Conservation (phyloP, 352 stramenopile species). For the Phytophthora syringae region DNA sequence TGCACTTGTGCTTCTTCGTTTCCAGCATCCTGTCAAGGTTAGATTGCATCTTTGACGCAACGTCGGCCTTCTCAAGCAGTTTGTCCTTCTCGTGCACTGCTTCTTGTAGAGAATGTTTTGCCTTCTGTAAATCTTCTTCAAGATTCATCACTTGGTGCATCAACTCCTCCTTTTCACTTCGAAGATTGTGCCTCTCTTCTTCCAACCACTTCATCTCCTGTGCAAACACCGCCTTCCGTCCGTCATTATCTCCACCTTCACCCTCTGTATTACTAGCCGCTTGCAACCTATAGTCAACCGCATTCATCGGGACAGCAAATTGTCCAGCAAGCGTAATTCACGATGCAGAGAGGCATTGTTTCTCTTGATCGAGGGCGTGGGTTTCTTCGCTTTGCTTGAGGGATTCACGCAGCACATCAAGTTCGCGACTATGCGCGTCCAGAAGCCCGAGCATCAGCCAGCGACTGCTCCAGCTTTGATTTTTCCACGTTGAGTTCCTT, state of each 20-base stretch:
- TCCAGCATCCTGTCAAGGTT: constrained; percentile 57
- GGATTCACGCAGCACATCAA: constrained; percentile 63
- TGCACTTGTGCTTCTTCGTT: constrained; percentile 59
- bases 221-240: constrained; percentile 44
- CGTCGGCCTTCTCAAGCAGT: constrained; percentile 42
- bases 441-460: constrained; percentile 49
- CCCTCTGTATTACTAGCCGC: constrained; percentile 8
- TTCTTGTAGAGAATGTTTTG: constrained; percentile 44
- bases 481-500: constrained; percentile 49
- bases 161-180: constrained; percentile 60
- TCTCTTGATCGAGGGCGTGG: constrained; percentile 62
- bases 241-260: constrained; percentile 14
- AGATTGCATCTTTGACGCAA: constrained; percentile 45
- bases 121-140: constrained; percentile 61
- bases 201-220: constrained; percentile 82
- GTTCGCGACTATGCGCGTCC: constrained; percentile 51
- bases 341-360: constrained; percentile 77
- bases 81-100: constrained; percentile 57
- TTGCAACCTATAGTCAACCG: constrained; percentile 47
- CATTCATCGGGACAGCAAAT: constrained; percentile 72
- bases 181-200: constrained; percentile 65
- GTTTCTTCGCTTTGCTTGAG: constrained; percentile 67
- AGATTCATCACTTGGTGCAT: constrained; percentile 63
- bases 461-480: constrained; percentile 48
- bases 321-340: constrained; percentile 76